These are phyloP conservation scores for Lachnellula cervina DNA, from an alignment of 2,329 filamentous ascomycete genomes.

Conservation along the genomic window DNA sequence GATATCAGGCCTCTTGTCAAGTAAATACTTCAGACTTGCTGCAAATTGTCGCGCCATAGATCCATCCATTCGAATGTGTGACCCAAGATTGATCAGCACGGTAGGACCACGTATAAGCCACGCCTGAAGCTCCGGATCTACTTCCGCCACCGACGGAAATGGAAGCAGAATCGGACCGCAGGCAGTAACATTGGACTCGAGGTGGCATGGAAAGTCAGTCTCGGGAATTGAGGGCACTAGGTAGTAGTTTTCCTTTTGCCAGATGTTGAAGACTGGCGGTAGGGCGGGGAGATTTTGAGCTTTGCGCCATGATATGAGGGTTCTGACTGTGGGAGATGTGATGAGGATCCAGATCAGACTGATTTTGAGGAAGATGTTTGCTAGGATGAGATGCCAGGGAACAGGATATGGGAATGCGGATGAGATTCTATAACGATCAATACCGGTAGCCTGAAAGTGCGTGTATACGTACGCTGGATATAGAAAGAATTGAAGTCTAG, in stretches of 20 bases:
- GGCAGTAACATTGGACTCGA: constrained; percentile 37
- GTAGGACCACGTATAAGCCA: constrained; percentile 43
- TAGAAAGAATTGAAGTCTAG: constrained; percentile 32
- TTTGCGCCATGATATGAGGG: constrained; percentile 25
- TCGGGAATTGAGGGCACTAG: constrained; percentile 19
- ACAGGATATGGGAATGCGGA: constrained; percentile 44
- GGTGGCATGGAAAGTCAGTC: constrained; percentile 34
- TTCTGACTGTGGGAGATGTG: constrained; percentile 17
- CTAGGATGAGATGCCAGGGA: constrained; percentile 38
- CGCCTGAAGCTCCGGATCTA: constrained; percentile 37
- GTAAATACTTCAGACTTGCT: constrained; percentile 32
- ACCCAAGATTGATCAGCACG: constrained; percentile 46
- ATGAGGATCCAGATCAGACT: constrained; percentile 21
- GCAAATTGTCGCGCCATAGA: constrained; percentile 37
- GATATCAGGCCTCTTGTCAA: constrained; percentile 28
- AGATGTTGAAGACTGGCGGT: constrained; percentile 27
- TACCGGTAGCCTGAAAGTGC: constrained; percentile 20
- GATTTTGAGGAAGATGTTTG: constrained; percentile 39
- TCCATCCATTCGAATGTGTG: constrained; percentile 22
- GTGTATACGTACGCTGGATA: constrained; percentile 34
- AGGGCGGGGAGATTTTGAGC: constrained; percentile 21
- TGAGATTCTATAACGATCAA: constrained; percentile 32
- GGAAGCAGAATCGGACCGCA: constrained; percentile 45
- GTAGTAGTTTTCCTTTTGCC: constrained; percentile 28
- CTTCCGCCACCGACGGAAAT: constrained; percentile 30